Percentiles rank a stretch among this genome's conserved stretches.
Evolutionary conservation across 2,329 filamentous ascomycete genomes (phyloP).

Genomic region (Periconia digitata): DNA sequence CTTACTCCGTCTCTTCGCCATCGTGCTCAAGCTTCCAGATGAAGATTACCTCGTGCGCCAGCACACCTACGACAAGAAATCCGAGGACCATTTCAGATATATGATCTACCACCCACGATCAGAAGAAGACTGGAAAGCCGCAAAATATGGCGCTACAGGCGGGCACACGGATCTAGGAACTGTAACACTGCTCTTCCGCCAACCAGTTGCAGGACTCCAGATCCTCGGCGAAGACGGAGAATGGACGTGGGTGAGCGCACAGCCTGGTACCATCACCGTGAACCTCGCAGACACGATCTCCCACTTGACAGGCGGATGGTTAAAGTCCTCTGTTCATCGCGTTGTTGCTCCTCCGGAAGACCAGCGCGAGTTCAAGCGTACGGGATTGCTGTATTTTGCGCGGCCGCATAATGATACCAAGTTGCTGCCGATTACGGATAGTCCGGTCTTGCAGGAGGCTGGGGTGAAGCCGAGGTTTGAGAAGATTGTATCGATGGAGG

Average conservation of each 20-base stretch:
- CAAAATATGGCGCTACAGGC: slow-evolving; percentile 44
- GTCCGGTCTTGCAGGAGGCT: slow-evolving; percentile 20
- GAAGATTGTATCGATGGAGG: slow-evolving; percentile 16
- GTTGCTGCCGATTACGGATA: slow-evolving; percentile 14
- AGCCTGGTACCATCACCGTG: slow-evolving; percentile 41
- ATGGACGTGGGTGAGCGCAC: slow-evolving; percentile 45
- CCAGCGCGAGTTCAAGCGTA: slow-evolving; percentile 48
- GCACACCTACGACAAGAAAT: slow-evolving; percentile 55
- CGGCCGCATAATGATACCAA: slow-evolving; percentile 17
- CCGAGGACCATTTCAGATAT: slow-evolving; percentile 62
- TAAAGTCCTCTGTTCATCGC: slow-evolving; percentile 53
- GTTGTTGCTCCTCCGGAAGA: slow-evolving; percentile 53
- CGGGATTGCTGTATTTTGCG: slow-evolving; percentile 20
- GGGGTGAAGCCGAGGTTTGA: slow-evolving; percentile 16
- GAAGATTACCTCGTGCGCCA: slow-evolving; percentile 58
- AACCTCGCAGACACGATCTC: slow-evolving; percentile 43
- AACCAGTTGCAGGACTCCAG: slow-evolving; percentile 59
- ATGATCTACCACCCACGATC: slow-evolving; percentile 59
- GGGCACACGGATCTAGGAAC: slow-evolving; percentile 61
- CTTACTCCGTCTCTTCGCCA: slow-evolving; percentile 55
- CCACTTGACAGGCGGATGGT: slow-evolving; percentile 42
- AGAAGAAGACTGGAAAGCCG: not conserved
- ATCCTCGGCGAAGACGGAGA: slow-evolving; percentile 35
- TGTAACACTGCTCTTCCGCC: slow-evolving; percentile 59
- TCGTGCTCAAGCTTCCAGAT: slow-evolving; percentile 62